Conservation (phyloP, 2,329 filamentous ascomycete genomes). For the Claviceps sp. region DNA sequence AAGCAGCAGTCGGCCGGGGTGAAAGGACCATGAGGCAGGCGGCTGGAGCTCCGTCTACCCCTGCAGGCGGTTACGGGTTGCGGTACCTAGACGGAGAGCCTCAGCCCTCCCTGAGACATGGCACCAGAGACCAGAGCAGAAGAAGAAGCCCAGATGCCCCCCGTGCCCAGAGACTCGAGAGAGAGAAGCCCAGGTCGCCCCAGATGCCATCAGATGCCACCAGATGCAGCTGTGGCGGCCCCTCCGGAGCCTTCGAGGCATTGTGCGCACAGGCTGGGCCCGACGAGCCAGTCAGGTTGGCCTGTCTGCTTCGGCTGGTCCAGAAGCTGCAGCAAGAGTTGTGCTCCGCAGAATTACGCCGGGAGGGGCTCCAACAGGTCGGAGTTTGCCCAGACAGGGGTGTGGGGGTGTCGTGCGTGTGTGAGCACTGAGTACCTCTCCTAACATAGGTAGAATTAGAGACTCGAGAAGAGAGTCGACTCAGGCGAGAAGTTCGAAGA, state of each 20-base stretch:
- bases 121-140: background rate
- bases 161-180: background rate
- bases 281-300: background rate
- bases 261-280: background rate
- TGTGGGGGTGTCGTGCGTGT: too few species aligned
- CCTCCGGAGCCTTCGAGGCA: slow-evolving; percentile 2
- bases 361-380: too few species aligned
- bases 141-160: background rate
- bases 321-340: too few species aligned
- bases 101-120: background rate
- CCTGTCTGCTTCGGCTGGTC: background rate
- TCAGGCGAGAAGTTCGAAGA: too few species aligned
- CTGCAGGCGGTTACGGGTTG: background rate
- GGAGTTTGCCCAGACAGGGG: too few species aligned
- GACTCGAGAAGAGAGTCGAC: too few species aligned
- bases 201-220: background rate
- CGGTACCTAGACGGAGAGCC: background rate
- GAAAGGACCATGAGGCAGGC: slow-evolving; percentile 2
- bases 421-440: too few species aligned
- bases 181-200: background rate
- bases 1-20: slow-evolving; percentile 9
- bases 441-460: too few species aligned
- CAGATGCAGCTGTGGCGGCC: slow-evolving; percentile 5
- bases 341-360: too few species aligned
- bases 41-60: too few species aligned